Evolutionary conservation across 176 grass and related monocot species (phyloP).

Genomic region (Oryza officinalis): DNA sequence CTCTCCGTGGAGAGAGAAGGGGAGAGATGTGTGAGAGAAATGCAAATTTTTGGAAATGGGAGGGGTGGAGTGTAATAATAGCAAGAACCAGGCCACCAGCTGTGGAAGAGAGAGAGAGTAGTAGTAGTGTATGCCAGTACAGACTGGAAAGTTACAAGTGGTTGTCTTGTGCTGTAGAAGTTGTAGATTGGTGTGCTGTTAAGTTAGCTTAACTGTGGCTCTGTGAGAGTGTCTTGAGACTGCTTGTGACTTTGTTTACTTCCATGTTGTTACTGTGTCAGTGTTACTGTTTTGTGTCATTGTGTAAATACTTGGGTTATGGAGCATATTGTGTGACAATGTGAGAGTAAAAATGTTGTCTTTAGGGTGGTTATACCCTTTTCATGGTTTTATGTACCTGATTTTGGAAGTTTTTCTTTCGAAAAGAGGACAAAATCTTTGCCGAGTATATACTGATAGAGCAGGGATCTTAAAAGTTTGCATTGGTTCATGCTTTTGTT

Average conservation of each 20-base stretch:
- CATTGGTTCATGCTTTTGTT: background rate
- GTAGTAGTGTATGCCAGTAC: slow-evolving; percentile 18
- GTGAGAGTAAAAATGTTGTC: no score
- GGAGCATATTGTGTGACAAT: background rate
- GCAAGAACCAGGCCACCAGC: slow-evolving; percentile 4
- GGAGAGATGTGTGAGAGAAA: slow-evolving; percentile 23
- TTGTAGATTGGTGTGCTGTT: slow-evolving; percentile 3
- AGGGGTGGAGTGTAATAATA: slow-evolving; percentile 47
- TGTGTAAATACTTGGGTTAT: background rate
- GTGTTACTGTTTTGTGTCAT: no score
- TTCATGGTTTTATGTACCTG: background rate
- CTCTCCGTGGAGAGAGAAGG: background rate
- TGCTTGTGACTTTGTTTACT: slow-evolving; percentile 16
- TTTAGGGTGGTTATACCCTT: background rate
- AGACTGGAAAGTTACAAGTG: slow-evolving; percentile 54
- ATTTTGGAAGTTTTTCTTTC: background rate
- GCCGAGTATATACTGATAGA: no score
- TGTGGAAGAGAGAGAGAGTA: background rate
- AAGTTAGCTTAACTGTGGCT: slow-evolving; percentile 26
- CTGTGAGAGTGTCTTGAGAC: background rate
- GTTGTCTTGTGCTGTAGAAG: slow-evolving; percentile 14
- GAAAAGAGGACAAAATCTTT: no score
- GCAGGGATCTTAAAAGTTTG: no score
- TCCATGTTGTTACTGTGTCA: background rate
- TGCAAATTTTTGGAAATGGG: slow-evolving; percentile 49